Evolutionary conservation across 2,329 filamentous ascomycete species (phyloP), one percentile per base, ranked within the genome.

Genomic region (Scedosporium apiospermum): DNA sequence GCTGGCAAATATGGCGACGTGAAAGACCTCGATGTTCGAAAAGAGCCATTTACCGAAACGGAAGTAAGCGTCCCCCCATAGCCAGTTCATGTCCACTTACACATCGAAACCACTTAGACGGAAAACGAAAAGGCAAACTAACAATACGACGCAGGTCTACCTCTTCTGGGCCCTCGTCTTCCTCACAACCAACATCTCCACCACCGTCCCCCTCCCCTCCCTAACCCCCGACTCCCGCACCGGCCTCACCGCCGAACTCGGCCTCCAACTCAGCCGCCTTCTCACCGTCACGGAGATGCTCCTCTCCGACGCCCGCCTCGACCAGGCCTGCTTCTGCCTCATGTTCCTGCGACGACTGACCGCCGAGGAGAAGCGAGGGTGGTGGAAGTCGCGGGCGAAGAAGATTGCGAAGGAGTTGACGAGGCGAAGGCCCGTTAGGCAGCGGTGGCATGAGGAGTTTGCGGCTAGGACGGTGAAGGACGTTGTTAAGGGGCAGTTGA

Each of bases 201-300:
- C 60, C 60, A 10, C 42, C 23, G 46, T 34, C 44, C 18, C 42
- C 44, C 14, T 27, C 4, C 6, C 49, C 42, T n/a, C 21, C 12
- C 58, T 60, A 23, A 49, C 55, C 9, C 6, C 42, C 6, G 30
- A 30, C 10, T 59, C 55, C 16, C 14, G 53, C 10, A 30, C 58
- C n/a, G 58, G 59, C 46, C 21, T 66, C 14, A 60, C 61, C 6
- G 58, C 60, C 30, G 65, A 65, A 62, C 55, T 30, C 16, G 9
- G 44, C 27, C 27, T 63, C 2, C 63, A 65, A 57, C 60, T 64
- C 62, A 58, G 51, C 30, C 65, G 65, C 44, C 62, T 67, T 0
- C 3, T 67, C 2, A 65, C 65, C 14, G 23, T 65, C 26, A 60
- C 63, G 38, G 65, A 66, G 41, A 66, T 66, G 63, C 61, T 67